A percentile compares a stretch with the other conserved stretches of the same genome.
These are phyloP conservation scores for Botrytis pseudocinerea DNA, from an alignment of 2,329 filamentous ascomycete genomes.

Conservation along the genomic window DNA sequence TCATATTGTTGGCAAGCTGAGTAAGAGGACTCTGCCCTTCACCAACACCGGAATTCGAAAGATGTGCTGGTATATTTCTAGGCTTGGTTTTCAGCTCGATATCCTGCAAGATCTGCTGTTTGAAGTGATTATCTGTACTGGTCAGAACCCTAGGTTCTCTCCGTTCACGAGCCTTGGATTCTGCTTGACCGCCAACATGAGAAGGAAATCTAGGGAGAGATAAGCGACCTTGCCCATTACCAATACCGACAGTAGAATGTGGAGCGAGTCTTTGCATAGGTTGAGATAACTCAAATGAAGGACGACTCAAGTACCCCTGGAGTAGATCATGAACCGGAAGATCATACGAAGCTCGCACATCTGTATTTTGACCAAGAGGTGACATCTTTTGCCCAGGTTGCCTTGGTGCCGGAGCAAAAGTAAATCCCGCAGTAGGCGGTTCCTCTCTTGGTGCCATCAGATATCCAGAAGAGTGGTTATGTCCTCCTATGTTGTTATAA, in stretches of 20 bases:
- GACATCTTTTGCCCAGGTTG: neutral
- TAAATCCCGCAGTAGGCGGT: neutral
- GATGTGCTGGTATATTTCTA: neutral
- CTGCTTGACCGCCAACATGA: neutral
- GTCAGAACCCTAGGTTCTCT: slow-evolving; percentile 27
- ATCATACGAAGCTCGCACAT: neutral
- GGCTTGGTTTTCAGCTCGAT: slow-evolving; percentile 23
- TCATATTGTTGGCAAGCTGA: slow-evolving; percentile 35
- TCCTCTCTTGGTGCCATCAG: slow-evolving; percentile 1
- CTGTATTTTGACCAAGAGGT: neutral
- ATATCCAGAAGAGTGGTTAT: neutral
- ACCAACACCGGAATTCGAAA: neutral
- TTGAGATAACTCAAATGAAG: slow-evolving; percentile 1
- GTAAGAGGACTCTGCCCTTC: slow-evolving; percentile 26
- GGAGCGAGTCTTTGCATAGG: neutral
- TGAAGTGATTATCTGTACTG: slow-evolving; percentile 37
- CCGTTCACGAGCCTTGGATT: neutral
- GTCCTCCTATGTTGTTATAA: neutral
- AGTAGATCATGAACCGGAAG: neutral
- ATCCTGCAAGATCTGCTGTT: slow-evolving; percentile 29
- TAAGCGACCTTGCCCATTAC: neutral
- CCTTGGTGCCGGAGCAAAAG: neutral
- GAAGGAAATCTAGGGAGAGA: slow-evolving; percentile 14
- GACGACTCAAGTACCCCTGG: slow-evolving; percentile 6
- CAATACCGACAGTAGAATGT: neutral